These are phyloP conservation scores for Thelephora ganbajun DNA, from an alignment of 768 basidiomycete genomes.

Conservation along the genomic window DNA sequence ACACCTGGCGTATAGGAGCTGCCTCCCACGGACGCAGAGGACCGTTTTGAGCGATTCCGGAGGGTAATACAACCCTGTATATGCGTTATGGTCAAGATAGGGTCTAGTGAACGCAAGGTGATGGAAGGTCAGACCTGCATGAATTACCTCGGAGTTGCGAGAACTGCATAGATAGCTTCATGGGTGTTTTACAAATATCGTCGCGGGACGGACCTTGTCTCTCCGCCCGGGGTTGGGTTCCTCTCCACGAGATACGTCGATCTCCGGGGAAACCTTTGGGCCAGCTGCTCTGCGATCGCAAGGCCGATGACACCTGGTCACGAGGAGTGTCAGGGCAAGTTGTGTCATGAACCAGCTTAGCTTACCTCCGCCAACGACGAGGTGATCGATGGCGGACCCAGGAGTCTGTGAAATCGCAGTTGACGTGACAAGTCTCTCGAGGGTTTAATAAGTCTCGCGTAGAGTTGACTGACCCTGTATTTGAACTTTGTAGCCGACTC, in stretches of 20 bases:
- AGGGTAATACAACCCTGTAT: slow-evolving; percentile 73
- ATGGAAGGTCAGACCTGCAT: slow-evolving; percentile 43
- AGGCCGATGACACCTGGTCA: slow-evolving; percentile 66
- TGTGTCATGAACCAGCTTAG: background rate
- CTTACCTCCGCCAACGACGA: slow-evolving; percentile 80
- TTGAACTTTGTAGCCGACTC: too few species aligned
- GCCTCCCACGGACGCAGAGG: slow-evolving; percentile 76
- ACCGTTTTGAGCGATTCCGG: slow-evolving; percentile 69
- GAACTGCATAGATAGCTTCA: slow-evolving; percentile 35
- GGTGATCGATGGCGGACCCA: slow-evolving; percentile 62
- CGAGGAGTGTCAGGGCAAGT: background rate
- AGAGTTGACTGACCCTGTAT: too few species aligned
- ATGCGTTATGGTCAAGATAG: slow-evolving; percentile 14
- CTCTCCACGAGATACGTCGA: slow-evolving; percentile 77
- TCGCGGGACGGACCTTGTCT: slow-evolving; percentile 62
- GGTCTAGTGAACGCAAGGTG: background rate
- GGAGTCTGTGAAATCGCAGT: slow-evolving; percentile 31
- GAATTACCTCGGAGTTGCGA: slow-evolving; percentile 91
- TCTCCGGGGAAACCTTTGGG: slow-evolving; percentile 44
- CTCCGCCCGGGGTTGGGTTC: slow-evolving; percentile 62
- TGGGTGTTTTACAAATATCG: too few species aligned
- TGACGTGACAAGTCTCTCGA: too few species aligned
- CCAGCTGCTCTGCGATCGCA: slow-evolving; percentile 68
- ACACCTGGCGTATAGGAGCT: slow-evolving; percentile 74
- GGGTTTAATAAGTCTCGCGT: too few species aligned